These are phyloP conservation scores for Zygosaccharomyces sapae DNA, from an alignment of 1,139 yeast genomes.

Conservation along the genomic window DNA sequence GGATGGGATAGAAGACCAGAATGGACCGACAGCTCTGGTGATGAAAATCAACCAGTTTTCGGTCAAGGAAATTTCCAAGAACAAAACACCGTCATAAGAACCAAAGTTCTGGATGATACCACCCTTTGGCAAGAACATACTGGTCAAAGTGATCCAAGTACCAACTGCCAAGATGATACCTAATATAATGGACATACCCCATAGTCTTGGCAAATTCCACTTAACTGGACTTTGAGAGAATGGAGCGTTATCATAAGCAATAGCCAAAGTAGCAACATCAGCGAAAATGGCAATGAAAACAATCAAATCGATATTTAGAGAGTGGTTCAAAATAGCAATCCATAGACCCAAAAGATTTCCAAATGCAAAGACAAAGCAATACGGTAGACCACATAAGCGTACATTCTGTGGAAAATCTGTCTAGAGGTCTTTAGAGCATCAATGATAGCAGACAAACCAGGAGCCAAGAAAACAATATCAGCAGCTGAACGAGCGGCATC, in stretches of 20 bases:
- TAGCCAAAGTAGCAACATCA: slow-evolving; percentile 91
- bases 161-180: slow-evolving; percentile 82
- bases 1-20: slow-evolving; percentile 89
- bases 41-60: slow-evolving; percentile 96
- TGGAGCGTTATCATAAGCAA: slow-evolving; percentile 97
- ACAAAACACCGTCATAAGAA: slow-evolving; percentile 84
- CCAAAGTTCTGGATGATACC: slow-evolving; percentile 95
- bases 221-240: slow-evolving; percentile 94
- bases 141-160: slow-evolving; percentile 88
- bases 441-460: slow-evolving; percentile 91
- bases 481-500: slow-evolving; percentile 97
- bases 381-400: slow-evolving; percentile 94
- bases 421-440: slow-evolving; percentile 92
- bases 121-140: slow-evolving; percentile 81
- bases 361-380: slow-evolving; percentile 89
- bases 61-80: slow-evolving; percentile 87
- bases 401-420: slow-evolving; percentile 98
- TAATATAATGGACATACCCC: slow-evolving; percentile 90
- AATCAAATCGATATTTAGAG: slow-evolving; percentile 79
- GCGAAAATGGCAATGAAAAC: slow-evolving; percentile 94
- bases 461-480: slow-evolving; percentile 93
- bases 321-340: slow-evolving; percentile 85
- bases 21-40: slow-evolving; percentile 93
- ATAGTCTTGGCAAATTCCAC: slow-evolving; percentile 96
- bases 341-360: slow-evolving; percentile 89